Percentiles rank a stretch among this genome's conserved stretches.
phyloP scores from a whole-genome alignment of 1,284 basidiomycete genomes.

The Earliella scabrosa region DNA sequence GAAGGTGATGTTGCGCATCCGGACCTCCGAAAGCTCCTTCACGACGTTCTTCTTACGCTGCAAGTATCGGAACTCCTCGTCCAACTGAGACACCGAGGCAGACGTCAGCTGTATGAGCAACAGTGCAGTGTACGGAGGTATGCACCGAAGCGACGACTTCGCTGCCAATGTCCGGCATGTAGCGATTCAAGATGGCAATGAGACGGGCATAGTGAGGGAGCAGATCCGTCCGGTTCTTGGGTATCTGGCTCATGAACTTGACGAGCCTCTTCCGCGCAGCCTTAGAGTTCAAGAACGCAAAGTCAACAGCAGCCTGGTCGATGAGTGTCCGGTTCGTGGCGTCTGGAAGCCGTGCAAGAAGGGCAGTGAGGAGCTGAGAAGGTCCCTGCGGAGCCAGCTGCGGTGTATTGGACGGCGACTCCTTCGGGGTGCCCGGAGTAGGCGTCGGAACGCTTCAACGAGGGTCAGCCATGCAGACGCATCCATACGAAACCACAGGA shows the following conservation, averaged over 20 bases:
- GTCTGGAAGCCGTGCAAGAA: constrained; percentile 93
- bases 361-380: constrained; percentile 88
- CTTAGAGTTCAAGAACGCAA: constrained; percentile 96
- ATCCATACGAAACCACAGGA: neutral
- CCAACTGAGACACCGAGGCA: constrained; percentile 61
- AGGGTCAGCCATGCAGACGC: constrained; percentile 11
- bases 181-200: constrained; percentile 85
- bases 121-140: constrained; percentile 6
- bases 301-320: constrained; percentile 94
- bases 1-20: constrained; percentile 89
- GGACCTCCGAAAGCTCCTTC: constrained; percentile 84
- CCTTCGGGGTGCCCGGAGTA: constrained; percentile 67
- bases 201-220: constrained; percentile 94
- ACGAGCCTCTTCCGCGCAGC: constrained; percentile 90
- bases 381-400: constrained; percentile 83
- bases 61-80: constrained; percentile 97
- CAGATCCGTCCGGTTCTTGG: constrained; percentile 89
- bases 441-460: constrained; percentile 56
- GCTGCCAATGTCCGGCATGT: constrained; percentile 92
- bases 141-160: constrained; percentile 83
- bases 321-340: constrained; percentile 92
- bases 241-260: constrained; percentile 87
- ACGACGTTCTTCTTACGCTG: constrained; percentile 93
- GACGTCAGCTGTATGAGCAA: neutral
- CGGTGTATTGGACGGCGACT: constrained; percentile 66